Percentiles rank a stretch among this genome's conserved stretches.
Evolutionary conservation across 441 rosid genomes (phyloP).

Genomic region (Pelargonium myrrhifolium): DNA sequence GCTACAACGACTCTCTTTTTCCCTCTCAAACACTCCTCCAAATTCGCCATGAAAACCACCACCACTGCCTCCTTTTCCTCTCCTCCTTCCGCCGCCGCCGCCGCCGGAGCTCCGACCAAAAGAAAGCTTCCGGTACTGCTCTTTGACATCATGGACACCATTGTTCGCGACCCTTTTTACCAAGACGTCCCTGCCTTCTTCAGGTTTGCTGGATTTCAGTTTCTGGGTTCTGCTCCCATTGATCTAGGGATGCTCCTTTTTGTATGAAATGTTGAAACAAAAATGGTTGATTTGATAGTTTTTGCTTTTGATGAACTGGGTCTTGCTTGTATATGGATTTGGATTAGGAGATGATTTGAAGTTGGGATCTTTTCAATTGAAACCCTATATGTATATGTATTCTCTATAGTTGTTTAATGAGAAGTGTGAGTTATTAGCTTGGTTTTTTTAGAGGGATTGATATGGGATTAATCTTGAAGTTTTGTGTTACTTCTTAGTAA

Average conservation of each 20-base stretch:
- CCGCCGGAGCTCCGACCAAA: neutral
- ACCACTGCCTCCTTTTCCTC: neutral
- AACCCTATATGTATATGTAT: neutral
- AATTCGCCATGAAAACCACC: neutral
- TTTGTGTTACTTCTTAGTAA: constrained; percentile 11
- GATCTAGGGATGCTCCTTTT: neutral
- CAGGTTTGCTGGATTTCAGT: constrained; percentile 30
- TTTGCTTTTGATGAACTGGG: neutral
- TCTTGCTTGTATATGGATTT: neutral
- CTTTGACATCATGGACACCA: constrained; percentile 88
- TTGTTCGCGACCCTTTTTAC: constrained; percentile 89
- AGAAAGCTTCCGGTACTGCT: constrained; percentile 70
- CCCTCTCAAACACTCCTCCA: neutral
- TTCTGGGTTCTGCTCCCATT: neutral
- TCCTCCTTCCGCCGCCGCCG: neutral
- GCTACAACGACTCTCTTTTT: neutral
- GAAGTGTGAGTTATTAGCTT: neutral
- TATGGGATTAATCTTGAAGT: neutral
- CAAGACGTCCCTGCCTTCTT: constrained; percentile 72
- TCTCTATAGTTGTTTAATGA: neutral
- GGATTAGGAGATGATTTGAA: neutral
- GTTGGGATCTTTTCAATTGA: neutral
- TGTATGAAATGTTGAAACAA: neutral
- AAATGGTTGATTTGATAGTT: neutral
- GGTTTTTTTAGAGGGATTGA: neutral